Evolutionary conservation across 139 green algal species (phyloP), one percentile per base, ranked within the genome.

Genomic region (Astrephomene gubernaculifera): DNA sequence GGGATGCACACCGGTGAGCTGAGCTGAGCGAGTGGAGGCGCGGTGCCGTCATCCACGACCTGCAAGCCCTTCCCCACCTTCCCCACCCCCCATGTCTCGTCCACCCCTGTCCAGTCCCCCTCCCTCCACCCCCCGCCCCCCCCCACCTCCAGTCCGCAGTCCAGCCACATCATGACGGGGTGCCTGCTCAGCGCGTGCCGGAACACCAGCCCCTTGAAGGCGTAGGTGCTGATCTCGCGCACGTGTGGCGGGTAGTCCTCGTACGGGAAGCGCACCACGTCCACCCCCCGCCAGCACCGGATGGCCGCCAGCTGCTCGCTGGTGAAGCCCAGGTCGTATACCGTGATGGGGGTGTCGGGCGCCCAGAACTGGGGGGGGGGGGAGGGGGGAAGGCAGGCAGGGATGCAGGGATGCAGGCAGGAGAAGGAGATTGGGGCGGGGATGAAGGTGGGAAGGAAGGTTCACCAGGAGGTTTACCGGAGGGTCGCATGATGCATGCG

Each of bases 271-370:
- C 78, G 63, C 19, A 61, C 31, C 53, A 81, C 52, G 3, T 69
- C 43, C 19, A 69, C 44, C 4, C 52, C 38, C 38, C 12, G 2
- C 78, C 78, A 84, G 41, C 78, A 84, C 31, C 78, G 78, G 1
- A 69, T 36, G 33, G 43, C 5, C 21, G 75, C 75, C 57, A 83
- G 7, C 75, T 83, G 75, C 75, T 83, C 27, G 19, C 57, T 68
- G 53, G 57, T 82, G 85, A 90, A 90, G 41, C 88, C 88, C 67
- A 92, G 85, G 85, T 92, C 88, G 44, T 90, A 92, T 24, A 92
- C 39, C 19, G 72, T 39, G 6, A 92, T 52, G 31, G 24, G 65
- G 25, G 82, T 68, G 27, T 24, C 12, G 27, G 88, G 88, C 74
- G 86, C 85, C 88, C 88, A 92, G 43, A 67, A 71, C 78, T 84